Base-by-base conservation (phyloP, 129 eudicot genomes). In the Ambrosia artemisiifolia region DNA sequence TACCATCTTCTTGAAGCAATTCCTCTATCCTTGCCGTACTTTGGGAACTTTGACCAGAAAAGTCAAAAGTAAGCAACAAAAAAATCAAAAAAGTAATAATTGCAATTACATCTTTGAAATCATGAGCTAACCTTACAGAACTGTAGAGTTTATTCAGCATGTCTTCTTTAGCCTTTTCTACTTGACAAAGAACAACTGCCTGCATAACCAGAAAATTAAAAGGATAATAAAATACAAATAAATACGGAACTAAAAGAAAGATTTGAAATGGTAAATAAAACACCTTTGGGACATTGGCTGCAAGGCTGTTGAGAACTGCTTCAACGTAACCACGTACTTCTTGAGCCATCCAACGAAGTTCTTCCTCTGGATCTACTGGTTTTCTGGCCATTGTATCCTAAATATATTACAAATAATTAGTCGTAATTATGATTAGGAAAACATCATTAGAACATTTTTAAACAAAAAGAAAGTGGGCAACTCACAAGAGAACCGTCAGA, bases 111-210 rank as follows among this genome's bases (percentile, higher is more conserved):
- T 60, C n/a, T 44, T n/a, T 24, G 1, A 28, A 67, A 50, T 11
- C 44, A 35, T 12, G 19, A 13, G 40, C 93, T 81, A 67, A 95
- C 99, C 99, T 95, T 80, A 95, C 71, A 56, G 94, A 88, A 83
- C 97, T 95, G 89, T 95, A 95, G 72, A 95, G 70, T 81, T 95
- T 91, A 82, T 85, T 88, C 56, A 95, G 99, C 99, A 95, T 95
- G 79, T 95, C 99, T 89, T 95, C 99, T 73, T 95, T 95, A 12
- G 99, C 94, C 81, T 90, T 95, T 81, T 95, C 99, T 16, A 95
- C 99, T 90, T 95, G 99, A 82, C 99, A 95, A 81, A 95, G 96
- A 20, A 95, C 99, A 69, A 95, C 94, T 35, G 99, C 99, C 99
- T 95, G 91, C 69, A 75, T 38, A 85, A 63, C 40, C 63, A 82